Percentiles rank a stretch among this genome's conserved stretches.
Conservation (phyloP, 2,329 filamentous ascomycete species). For the Colletotrichum cuscutae region DNA sequence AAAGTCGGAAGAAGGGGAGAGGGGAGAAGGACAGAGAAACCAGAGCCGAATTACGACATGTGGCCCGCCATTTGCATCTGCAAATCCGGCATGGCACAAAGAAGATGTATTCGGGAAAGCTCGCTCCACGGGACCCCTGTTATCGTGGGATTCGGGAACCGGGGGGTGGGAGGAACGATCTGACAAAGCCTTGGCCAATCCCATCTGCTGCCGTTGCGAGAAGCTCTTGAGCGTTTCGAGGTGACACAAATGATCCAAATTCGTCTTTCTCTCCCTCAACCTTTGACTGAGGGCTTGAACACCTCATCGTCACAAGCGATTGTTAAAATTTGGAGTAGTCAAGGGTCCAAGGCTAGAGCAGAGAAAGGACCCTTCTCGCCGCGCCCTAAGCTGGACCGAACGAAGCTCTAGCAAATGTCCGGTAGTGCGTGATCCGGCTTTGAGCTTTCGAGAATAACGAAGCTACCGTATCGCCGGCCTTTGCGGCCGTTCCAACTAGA, state of each 20-base stretch:
- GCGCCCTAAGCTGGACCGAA: not conserved
- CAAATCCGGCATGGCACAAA: not conserved
- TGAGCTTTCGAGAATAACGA: too few species aligned
- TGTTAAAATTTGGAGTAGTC: not conserved
- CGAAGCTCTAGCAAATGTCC: not conserved
- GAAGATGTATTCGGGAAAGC: not conserved
- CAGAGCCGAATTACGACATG: not conserved
- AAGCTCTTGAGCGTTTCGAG: not conserved
- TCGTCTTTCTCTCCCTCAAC: not conserved
- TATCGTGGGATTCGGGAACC: not conserved
- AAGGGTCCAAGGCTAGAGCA: not conserved
- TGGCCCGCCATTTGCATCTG: constrained; percentile 4
- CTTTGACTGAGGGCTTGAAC: not conserved
- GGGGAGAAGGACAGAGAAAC: not conserved
- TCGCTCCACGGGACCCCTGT: not conserved
- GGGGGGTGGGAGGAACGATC: not conserved
- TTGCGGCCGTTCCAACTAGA: not conserved
- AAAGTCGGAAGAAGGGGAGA: constrained; percentile 8
- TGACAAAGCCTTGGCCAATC: not conserved
- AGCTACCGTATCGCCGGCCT: not conserved
- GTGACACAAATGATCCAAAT: not conserved
- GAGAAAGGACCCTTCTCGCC: not conserved
- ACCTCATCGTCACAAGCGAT: not conserved
- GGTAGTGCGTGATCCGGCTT: not conserved
- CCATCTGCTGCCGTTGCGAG: not conserved